Evolutionary conservation across 371 early-diverging fungal species (phyloP), one percentile per base, ranked within the genome.

Genomic region (Mucor mucedo): DNA sequence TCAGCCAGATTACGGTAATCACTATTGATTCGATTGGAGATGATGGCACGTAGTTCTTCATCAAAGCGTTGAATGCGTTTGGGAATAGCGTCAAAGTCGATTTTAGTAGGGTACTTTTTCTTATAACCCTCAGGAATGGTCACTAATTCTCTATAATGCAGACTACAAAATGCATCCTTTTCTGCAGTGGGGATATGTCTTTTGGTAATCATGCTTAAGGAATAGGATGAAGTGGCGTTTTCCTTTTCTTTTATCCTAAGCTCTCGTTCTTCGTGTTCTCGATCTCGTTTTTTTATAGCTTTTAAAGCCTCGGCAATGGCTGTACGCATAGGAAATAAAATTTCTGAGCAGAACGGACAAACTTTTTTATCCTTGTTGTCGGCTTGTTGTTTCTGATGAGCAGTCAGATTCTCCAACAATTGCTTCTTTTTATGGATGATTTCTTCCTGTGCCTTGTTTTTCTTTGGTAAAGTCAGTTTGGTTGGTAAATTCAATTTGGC

Each of bases 111-210:
- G 33, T 86, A 88, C 0, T 77, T 69, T 2, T 64, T 52, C 11
- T 58, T 29, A 6, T 45, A 30, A 0, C 86, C 89, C 10, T 67
- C 35, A 2, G 85, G 85, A 14, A 82, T 82, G 47, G 77, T 60
- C 0, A 64, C 69, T 2, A 75, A 54, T 52, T 87, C 87, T 1
- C 71, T 58, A 10, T 68, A 48, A 63, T 88, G 89, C 10, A 84
- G 52, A 5, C 76, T 78, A 58, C 89, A 88, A 45, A 88, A 86
- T 2, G 35, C 29, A 16, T 68, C 61, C 16, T 73, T 63, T 30
- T 73, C 74, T 2, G 5, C 41, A 9, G 6, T 45, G 0, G 60
- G 11, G 1, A 68, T 29, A 28, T 35, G 50, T 4, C 68, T n/a
- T 38, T 52, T 56, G 3, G 27, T 16, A 13, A 53, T 41, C 32